Evolutionary conservation across 75 land plant species (phyloP), one percentile per base, ranked within the genome.

Genomic region (Pinus albicaulis): DNA sequence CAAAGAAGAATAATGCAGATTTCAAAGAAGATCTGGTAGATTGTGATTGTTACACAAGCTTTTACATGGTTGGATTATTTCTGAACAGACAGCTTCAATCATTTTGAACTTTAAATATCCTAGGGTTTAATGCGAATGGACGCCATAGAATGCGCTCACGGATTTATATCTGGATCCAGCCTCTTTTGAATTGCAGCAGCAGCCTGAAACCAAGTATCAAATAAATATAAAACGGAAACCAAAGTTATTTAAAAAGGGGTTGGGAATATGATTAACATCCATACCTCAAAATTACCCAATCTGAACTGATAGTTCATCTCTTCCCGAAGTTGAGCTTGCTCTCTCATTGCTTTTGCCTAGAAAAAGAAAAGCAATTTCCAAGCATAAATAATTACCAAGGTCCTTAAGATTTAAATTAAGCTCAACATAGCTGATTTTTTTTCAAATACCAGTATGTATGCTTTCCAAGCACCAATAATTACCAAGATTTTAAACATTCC

Each of bases 321-420:
- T 76, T 98, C 99, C 72, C 88, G 87, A 28, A 98, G 90, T 75
- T 81, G 92, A 71, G 99, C 99, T 79, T 98, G 99, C 75, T 98
- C 98, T 80, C 92, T 91, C 99, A 98, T 98, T 79, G 98, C 99
- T 89, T 98, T 93, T 59, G 99, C 99, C 99, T 98, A 79, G 2
- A 71, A 56, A 59, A 59, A 63, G 26, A 22, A 38, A n/a, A 52
- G 22, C 56, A 73, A 73, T 73, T 73, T 25, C n/a, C 60, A 73
- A 25, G 19, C 68, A 73, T 57, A 11, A 65, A 73, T 16, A 73
- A 56, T 3, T 57, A 31, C n/a, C 26, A 73, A 38, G 25, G 26
- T 6, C 19, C 16, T 64, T 17, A 3, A 31, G 41, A 3, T 24
- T 64, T 64, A 31, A 34, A 64, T 20, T 31, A 64, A 64, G 68